phyloP scores from a whole-genome alignment of 139 green algal species.

The Trebouxia sp. region DNA sequence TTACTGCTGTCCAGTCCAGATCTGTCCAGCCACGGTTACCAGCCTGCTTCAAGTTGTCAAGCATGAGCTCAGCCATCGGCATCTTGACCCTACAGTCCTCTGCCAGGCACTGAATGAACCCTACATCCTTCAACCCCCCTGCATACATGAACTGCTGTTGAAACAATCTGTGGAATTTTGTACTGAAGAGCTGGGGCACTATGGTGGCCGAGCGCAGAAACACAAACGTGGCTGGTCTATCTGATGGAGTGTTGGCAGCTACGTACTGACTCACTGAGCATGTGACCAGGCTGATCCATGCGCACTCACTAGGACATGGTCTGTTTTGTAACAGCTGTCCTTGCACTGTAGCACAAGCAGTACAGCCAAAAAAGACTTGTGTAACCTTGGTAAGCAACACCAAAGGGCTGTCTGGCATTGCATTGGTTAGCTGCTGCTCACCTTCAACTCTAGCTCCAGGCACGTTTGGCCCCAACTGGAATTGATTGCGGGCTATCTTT shows the following conservation, averaged over 20 bases:
- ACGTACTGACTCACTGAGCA: too few species aligned
- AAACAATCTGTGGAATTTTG: neutral
- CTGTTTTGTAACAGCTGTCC: too few species aligned
- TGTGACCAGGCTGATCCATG: too few species aligned
- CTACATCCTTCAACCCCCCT: constrained; percentile 25
- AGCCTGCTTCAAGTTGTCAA: constrained; percentile 19
- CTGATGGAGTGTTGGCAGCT: too few species aligned
- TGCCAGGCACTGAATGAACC: constrained; percentile 22
- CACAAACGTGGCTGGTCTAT: too few species aligned
- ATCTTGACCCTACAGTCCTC: neutral
- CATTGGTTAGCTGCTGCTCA: neutral
- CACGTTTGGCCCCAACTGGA: neutral
- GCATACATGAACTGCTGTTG: neutral
- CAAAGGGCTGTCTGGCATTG: too few species aligned
- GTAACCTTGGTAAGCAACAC: too few species aligned
- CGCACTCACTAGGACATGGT: too few species aligned
- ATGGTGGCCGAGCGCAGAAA: neutral
- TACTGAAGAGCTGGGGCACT: neutral
- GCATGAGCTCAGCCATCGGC: constrained; percentile 12
- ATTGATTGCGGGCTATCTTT: neutral
- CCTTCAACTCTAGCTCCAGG: constrained; percentile 4
- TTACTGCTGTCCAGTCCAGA: constrained; percentile 16
- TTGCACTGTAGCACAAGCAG: too few species aligned
- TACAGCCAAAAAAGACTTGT: neutral
- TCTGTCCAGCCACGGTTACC: constrained; percentile 7